Evolutionary conservation across 768 basidiomycete genomes (phyloP).

Genomic region (Tulasnella sp.): DNA sequence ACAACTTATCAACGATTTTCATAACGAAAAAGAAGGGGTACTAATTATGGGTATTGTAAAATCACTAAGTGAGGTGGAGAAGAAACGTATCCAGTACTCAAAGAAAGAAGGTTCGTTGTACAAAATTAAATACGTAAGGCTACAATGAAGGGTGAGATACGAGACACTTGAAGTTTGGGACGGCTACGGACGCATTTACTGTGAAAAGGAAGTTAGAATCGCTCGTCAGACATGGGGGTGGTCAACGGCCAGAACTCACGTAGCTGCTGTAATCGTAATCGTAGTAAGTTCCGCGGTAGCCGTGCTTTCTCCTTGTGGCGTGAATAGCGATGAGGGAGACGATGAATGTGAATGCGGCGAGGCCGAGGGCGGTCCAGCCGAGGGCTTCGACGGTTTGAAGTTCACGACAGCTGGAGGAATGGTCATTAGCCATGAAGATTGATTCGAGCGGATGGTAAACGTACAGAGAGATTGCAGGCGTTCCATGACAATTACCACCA

Average conservation of each 20-base stretch:
- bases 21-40: too few relatives aligned
- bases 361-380: constrained; percentile 16
- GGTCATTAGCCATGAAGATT: constrained; percentile 3
- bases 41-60: not conserved
- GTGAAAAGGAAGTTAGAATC: not conserved
- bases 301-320: not conserved
- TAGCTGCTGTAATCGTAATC: constrained; percentile 3
- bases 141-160: not conserved
- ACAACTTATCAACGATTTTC: too few relatives aligned
- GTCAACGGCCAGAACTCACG: not conserved
- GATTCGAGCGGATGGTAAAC: constrained; percentile 16
- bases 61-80: not conserved
- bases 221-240: not conserved
- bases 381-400: constrained; percentile 19
- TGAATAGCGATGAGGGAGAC: constrained; percentile 7
- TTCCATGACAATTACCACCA: constrained; percentile 51
- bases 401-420: constrained; percentile 12
- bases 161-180: not conserved
- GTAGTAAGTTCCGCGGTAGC: not conserved
- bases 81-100: not conserved
- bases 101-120: not conserved
- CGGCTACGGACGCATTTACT: not conserved
- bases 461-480: constrained; percentile 46
- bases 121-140: not conserved
- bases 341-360: constrained; percentile 6